Evolutionary conservation across 176 grass and related monocot genomes (phyloP).

Genomic region (Miscanthus lutarioriparius): DNA sequence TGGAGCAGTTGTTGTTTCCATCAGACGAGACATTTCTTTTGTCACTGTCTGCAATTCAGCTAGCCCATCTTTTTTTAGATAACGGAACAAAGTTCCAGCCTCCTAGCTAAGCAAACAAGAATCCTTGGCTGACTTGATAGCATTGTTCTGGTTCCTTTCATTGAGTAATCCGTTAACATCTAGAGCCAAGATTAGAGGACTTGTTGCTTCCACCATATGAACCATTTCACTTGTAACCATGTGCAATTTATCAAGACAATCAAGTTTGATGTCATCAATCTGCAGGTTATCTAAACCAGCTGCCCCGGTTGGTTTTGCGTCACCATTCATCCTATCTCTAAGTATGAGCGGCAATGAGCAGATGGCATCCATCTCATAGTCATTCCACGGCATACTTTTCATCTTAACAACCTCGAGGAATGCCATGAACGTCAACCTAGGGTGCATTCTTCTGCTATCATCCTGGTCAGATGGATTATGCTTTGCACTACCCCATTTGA

Average conservation of each 20-base stretch:
- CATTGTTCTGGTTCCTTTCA: too few relatives aligned
- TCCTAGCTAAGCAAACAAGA: too few relatives aligned
- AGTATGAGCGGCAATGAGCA: conserved; percentile 89
- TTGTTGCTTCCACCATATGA: conserved; percentile 76
- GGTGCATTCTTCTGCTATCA: conserved; percentile 84
- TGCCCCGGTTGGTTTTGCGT: background rate
- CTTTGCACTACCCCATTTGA: conserved; percentile 91
- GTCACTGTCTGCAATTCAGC: too few relatives aligned
- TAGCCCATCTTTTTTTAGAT: too few relatives aligned
- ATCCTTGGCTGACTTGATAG: too few relatives aligned
- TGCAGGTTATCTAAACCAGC: conserved; percentile 49
- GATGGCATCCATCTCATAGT: conserved; percentile 96
- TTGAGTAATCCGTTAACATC: conserved; percentile 79
- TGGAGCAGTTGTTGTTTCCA: too few relatives aligned
- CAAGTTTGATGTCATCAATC: conserved; percentile 66
- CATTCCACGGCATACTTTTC: conserved; percentile 77
- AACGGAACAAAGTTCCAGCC: too few relatives aligned
- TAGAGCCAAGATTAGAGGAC: conserved; percentile 77
- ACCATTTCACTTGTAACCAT: conserved; percentile 95
- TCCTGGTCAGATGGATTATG: conserved; percentile 70
- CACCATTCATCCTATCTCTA: conserved; percentile 53
- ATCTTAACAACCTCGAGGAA: conserved; percentile 93
- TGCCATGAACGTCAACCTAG: conserved; percentile 83
- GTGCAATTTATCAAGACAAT: conserved; percentile 73
- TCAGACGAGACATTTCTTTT: too few relatives aligned